These are phyloP conservation scores for Metschnikowia borealis DNA, from an alignment of 805 yeast genomes.

Conservation along the genomic window DNA sequence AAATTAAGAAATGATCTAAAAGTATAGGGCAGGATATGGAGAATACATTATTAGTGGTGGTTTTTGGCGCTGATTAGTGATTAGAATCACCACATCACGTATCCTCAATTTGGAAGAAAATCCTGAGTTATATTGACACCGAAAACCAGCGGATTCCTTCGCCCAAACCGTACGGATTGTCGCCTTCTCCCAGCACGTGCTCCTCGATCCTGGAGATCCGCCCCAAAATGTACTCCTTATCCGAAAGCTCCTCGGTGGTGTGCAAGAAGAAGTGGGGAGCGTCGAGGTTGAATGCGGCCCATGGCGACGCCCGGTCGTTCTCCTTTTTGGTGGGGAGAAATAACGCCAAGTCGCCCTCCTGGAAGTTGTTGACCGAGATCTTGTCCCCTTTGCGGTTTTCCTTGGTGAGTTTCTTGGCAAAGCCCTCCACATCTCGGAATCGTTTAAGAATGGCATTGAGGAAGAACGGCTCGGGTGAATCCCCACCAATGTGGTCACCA, in stretches of 20 bases:
- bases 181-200: slow-evolving; percentile 37
- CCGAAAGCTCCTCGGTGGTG: slow-evolving; percentile 18
- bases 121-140: slow-evolving; percentile 5
- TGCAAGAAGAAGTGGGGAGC: slow-evolving; percentile 79
- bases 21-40: no score
- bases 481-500: no score
- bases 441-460: slow-evolving; percentile 56
- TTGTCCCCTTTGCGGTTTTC: slow-evolving; percentile 51
- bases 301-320: slow-evolving; percentile 41
- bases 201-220: slow-evolving; percentile 57
- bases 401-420: slow-evolving; percentile 80
- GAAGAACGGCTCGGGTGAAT: slow-evolving; percentile 25
- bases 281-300: slow-evolving; percentile 95
- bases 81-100: no score
- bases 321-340: slow-evolving; percentile 75
- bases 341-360: slow-evolving; percentile 70
- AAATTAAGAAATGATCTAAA: no score
- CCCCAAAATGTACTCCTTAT: slow-evolving; percentile 81
- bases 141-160: slow-evolving; percentile 62
- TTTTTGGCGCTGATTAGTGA: no score
- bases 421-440: slow-evolving; percentile 82
- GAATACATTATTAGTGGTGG: no score
- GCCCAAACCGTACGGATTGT: slow-evolving; percentile 65
- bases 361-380: slow-evolving; percentile 65
- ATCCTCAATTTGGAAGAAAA: no score